Base-by-base conservation (phyloP, 2,329 filamentous ascomycete species). In the Diaporthe australafricana region DNA sequence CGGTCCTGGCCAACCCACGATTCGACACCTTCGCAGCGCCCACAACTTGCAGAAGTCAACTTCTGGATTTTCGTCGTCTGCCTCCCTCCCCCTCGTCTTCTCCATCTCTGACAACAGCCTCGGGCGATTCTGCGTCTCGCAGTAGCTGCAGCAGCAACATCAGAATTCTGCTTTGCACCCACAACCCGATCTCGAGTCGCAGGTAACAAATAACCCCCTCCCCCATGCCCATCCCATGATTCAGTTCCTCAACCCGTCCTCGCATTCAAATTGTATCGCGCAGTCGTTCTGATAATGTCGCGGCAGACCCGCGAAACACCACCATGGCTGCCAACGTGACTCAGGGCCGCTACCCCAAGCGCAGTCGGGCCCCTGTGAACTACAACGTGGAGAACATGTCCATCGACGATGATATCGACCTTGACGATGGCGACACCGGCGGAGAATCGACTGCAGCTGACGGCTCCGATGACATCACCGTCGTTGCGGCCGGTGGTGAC, bases 331-430 rank as follows among this genome's bases (percentile, higher is more conserved):
- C 65, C 14, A 35, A 55, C 25, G 25, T 17, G 4, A 14, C 27
- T 20, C 27, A 35, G 22, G 20, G 3, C 16, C 65, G 65, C 65
- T 68, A 68, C 30, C 65, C 65, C 38, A 68, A 68, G 65, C 65
- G 65, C 38, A 53, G 45, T 1, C 38, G 65, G 32, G 53, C 38
- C 9, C 8, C 12, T 2, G n/a, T 68, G 7, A 42, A 68, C 50
- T 68, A 68, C 50, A 25, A 68, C 14, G n/a, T n/a, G n/a, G 12
- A 47, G 38, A 38, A 63, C 20, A 25, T 32, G 27, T 30, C 14
- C 57, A n/a, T 47, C 11, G 40, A 32, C 57, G 27, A 22, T n/a
- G 57, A 47, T 8, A 12, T 53, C 12, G 50, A 68, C 40, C 27
- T 63, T 12, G 57, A 63, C 27, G 50, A 68, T 12, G 65, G 56